Evolutionary conservation across 192 early-diverging fungal species (phyloP).

Genomic region (Phlyctochytrium bullatum): DNA sequence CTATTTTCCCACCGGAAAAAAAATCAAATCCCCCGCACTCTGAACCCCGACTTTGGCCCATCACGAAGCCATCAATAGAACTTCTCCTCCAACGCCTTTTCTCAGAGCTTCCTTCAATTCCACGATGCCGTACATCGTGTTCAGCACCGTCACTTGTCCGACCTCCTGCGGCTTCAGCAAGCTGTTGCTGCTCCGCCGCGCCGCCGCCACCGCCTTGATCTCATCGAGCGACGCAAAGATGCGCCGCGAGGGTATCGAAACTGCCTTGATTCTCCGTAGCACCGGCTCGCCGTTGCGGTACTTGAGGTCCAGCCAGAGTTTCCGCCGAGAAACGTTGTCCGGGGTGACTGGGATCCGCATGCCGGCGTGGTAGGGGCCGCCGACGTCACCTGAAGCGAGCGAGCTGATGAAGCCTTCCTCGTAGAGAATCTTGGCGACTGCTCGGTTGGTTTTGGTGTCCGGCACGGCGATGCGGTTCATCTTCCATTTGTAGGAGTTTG

Average conservation of each 20-base stretch:
- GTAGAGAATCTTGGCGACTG: constrained; percentile 84
- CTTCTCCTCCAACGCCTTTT: constrained; percentile 81
- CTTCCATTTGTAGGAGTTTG: constrained; percentile 86
- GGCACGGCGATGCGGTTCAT: constrained; percentile 83
- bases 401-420: constrained; percentile 86
- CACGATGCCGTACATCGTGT: constrained; percentile 81
- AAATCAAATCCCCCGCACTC: neutral
- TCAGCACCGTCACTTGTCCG: constrained; percentile 89
- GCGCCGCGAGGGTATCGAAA: constrained; percentile 85
- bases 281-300: constrained; percentile 80
- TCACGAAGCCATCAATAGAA: constrained; percentile 59
- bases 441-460: constrained; percentile 81
- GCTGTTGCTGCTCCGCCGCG: constrained; percentile 62
- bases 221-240: constrained; percentile 80
- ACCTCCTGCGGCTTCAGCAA: constrained; percentile 81
- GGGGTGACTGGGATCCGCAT: constrained; percentile 68
- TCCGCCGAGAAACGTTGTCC: constrained; percentile 76
- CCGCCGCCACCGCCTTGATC: constrained; percentile 66
- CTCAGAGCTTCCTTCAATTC: constrained; percentile 88
- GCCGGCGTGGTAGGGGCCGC: constrained; percentile 64
- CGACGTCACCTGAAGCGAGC: constrained; percentile 73
- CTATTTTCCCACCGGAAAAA: no score
- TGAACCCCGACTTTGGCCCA: neutral
- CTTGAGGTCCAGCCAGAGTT: constrained; percentile 93
- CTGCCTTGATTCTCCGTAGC: constrained; percentile 68